These are phyloP conservation scores for Aspergillus leporis DNA, from an alignment of 495 filamentous ascomycete genomes.

Conservation along the genomic window DNA sequence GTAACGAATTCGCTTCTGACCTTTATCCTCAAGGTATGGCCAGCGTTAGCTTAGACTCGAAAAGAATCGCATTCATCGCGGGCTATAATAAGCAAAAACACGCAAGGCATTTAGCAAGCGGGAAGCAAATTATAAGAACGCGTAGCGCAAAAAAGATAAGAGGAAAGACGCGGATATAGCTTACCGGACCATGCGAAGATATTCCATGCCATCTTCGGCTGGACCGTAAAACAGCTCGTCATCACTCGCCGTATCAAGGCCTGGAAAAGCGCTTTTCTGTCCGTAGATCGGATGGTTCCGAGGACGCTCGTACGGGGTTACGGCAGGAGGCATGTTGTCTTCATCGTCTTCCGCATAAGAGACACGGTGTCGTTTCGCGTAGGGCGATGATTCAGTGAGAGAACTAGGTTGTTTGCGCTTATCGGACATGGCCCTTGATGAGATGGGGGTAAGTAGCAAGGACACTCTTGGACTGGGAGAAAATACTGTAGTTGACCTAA, in stretches of 20 bases:
- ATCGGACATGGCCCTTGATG: constrained; percentile 16
- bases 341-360: constrained; percentile 31
- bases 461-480: background rate
- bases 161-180: constrained; percentile 28
- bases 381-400: constrained; percentile 18
- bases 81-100: constrained; percentile 16
- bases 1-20: constrained; percentile 71
- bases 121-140: constrained; percentile 7
- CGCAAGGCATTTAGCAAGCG: constrained; percentile 35
- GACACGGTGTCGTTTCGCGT: constrained; percentile 32
- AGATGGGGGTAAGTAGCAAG: too few relatives aligned
- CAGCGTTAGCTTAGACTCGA: background rate
- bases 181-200: constrained; percentile 81
- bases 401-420: constrained; percentile 36
- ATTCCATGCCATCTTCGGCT: constrained; percentile 66
- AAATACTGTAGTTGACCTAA: background rate
- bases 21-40: constrained; percentile 41
- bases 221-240: constrained; percentile 51
- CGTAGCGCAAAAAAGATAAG: constrained; percentile 9
- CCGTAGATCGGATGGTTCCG: constrained; percentile 68
- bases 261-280: constrained; percentile 75
- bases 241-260: constrained; percentile 58
- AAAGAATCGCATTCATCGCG: constrained; percentile 7
- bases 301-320: constrained; percentile 37
- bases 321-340: constrained; percentile 17